phyloP scores from a whole-genome alignment of 140 eudicot genomes.

The Bidens hawaiensis region DNA sequence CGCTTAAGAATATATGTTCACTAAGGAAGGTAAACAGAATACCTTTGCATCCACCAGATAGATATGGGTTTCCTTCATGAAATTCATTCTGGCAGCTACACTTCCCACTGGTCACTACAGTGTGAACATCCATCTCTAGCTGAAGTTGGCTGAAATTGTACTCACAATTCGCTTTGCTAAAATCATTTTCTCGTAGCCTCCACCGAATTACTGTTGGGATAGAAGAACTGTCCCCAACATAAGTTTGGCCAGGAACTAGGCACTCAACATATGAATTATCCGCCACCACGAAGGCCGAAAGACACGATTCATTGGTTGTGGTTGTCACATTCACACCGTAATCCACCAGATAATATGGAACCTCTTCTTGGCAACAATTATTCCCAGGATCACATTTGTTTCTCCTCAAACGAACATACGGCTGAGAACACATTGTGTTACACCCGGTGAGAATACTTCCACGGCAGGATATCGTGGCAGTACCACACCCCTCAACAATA shows the following conservation, averaged over 20 bases:
- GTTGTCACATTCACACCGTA: conserved; percentile 1
- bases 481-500: conserved; percentile 18
- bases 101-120: not conserved
- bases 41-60: conserved; percentile 21
- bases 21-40: not conserved
- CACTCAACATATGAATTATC: conserved; percentile 4
- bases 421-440: conserved; percentile 1
- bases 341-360: conserved; percentile 14
- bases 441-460: conserved; percentile 21
- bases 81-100: conserved; percentile 13
- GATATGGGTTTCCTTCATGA: conserved; percentile 25
- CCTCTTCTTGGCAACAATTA: conserved; percentile 14
- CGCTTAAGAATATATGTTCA: not conserved
- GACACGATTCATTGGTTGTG: not conserved
- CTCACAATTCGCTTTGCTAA: not conserved
- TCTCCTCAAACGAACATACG: not conserved
- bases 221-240: not conserved
- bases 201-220: conserved; percentile 14
- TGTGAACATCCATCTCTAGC: not conserved
- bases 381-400: not conserved
- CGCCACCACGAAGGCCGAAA: conserved; percentile 20
- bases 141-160: not conserved
- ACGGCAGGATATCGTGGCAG: not conserved
- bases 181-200: conserved; percentile 9
- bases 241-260: not conserved